Conservation (phyloP, 202 grass and related monocot species). For the Zoysia matrella region DNA sequence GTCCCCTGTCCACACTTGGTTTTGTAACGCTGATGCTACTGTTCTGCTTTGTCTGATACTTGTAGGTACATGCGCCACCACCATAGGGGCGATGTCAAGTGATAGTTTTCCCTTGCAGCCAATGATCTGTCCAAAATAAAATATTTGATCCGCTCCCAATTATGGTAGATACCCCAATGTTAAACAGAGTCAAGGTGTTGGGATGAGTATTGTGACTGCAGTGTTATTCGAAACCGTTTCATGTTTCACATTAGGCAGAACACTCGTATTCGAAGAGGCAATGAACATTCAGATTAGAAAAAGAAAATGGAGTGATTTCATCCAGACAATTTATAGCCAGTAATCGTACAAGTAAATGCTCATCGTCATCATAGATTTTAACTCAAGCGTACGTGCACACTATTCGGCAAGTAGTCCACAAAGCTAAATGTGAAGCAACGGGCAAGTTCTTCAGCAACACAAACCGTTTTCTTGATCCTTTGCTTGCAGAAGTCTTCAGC, state of each 20-base stretch:
- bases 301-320: not conserved
- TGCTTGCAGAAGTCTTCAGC: slow-evolving; percentile 32
- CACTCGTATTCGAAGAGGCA: not conserved
- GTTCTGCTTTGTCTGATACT: too few relatives aligned
- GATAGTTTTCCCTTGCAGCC: too few relatives aligned
- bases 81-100: too few relatives aligned
- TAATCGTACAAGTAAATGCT: not conserved
- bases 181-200: too few relatives aligned
- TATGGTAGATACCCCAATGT: too few relatives aligned
- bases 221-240: too few relatives aligned
- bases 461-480: slow-evolving; percentile 17
- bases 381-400: slow-evolving; percentile 18
- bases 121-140: too few relatives aligned
- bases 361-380: slow-evolving; percentile 8
- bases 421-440: not conserved
- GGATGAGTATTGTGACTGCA: too few relatives aligned
- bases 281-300: not conserved
- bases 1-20: too few relatives aligned
- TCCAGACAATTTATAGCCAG: not conserved
- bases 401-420: slow-evolving; percentile 1
- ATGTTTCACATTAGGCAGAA: not conserved
- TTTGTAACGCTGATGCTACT: too few relatives aligned
- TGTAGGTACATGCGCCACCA: too few relatives aligned
- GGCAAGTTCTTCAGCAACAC: slow-evolving; percentile 31
- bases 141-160: too few relatives aligned